Base-by-base conservation (phyloP, 2,329 filamentous ascomycete genomes). In the Penicillium sp. region DNA sequence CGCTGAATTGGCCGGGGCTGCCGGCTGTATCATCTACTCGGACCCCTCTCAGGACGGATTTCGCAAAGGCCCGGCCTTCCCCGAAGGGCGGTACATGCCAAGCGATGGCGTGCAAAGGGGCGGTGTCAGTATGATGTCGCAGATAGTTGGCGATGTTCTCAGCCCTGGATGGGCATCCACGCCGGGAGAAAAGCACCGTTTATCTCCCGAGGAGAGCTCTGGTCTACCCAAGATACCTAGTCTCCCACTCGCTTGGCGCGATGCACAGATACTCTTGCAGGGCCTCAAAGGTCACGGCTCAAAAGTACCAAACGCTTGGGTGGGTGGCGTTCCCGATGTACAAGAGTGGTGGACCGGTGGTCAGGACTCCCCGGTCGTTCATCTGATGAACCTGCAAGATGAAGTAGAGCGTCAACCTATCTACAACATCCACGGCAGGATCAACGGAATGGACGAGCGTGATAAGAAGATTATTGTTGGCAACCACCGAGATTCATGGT, bases 401-500 rank as follows among this genome's bases (percentile, higher is more conserved):
- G 92, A 96, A 70, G 83, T 86, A 13, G 84, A 89, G 57, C 82
- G 89, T 70, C 91, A 96, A 72, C 85, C 87, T 6, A 94, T 99
- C 60, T 96, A 91, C 84, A 99, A 99, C 69, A 86, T 97, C 0
- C 86, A 96, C 67, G 92, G 90, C 33, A 84, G 87, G 53, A 92
- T 99, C 50, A 78, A 82, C 13, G 94, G 94, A n/a, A 81, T 91
- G 56, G 94, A 97, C 75, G 88, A 94, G 70, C 81, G 82, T 1
- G 84, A 89, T 59, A 93, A 96, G 75, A 89, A 88, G 55, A 87
- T 97, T 68, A 87, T 97, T 55, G 83, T 99, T 54, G 94, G 94
- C 50, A 97, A 92, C 73, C 93, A 96, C 71, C 91, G 94, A 21
- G 94, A 99, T 74, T 86, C 91, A 0, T 96, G 91, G 90, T 89